Conservation (phyloP, 2,329 filamentous ascomycete genomes). For the Fusarium camptoceras region DNA sequence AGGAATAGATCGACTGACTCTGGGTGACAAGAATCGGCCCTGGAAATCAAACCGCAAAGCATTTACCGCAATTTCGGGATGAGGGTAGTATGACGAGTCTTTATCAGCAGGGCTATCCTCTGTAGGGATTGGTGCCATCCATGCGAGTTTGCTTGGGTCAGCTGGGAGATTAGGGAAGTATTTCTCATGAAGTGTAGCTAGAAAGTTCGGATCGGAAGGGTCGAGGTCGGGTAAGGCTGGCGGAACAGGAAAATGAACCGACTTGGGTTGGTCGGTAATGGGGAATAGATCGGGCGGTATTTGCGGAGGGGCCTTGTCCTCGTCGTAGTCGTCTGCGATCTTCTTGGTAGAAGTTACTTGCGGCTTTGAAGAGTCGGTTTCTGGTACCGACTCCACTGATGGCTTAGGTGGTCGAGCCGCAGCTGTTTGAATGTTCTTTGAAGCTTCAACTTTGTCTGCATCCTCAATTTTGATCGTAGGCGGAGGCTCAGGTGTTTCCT, state of each 20-base stretch:
- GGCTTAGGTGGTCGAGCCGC: conserved; percentile 1
- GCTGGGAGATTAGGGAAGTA: conserved; percentile 92
- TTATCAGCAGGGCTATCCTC: conserved; percentile 72
- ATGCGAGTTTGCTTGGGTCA: conserved; percentile 86
- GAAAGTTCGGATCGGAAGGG: conserved; percentile 84
- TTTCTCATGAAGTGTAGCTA: conserved; percentile 85
- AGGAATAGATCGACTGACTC: conserved; percentile 78
- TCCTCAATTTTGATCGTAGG: conserved; percentile 55
- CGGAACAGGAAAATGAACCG: conserved; percentile 72
- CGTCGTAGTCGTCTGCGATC: conserved; percentile 52
- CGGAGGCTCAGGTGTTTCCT: conserved; percentile 16
- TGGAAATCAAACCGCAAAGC: conserved; percentile 90
- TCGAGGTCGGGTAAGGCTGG: conserved; percentile 77
- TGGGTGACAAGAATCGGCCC: conserved; percentile 82
- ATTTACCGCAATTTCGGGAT: conserved; percentile 77
- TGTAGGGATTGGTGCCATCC: conserved; percentile 83
- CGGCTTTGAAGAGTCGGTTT: background rate
- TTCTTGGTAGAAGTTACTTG: conserved; percentile 41
- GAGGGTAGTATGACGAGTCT: conserved; percentile 84
- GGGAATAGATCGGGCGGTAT: conserved; percentile 58
- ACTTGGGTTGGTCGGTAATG: conserved; percentile 54
- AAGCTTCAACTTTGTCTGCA: conserved; percentile 29
- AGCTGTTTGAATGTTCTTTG: background rate
- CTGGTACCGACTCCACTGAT: background rate
- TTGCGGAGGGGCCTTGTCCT: conserved; percentile 57